Percentiles rank a stretch among this genome's conserved stretches.
These are phyloP conservation scores for Phanerochaete carnosa DNA, from an alignment of 768 basidiomycete genomes.

Conservation along the genomic window DNA sequence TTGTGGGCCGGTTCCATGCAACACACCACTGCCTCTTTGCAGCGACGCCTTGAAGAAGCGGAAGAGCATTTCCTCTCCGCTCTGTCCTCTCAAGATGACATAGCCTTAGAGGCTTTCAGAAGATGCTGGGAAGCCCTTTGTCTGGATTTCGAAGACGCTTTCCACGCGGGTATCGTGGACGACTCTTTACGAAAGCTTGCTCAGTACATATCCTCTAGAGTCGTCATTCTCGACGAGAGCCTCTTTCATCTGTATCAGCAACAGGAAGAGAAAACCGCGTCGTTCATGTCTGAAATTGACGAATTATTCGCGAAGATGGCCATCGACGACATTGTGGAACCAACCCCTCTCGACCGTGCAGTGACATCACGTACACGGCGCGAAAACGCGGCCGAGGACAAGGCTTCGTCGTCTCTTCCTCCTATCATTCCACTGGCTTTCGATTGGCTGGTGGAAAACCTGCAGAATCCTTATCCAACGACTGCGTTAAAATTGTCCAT, in stretches of 20 bases:
- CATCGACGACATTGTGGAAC: neutral
- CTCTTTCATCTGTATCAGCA: neutral
- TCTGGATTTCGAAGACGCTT: constrained; percentile 12
- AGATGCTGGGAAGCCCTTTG: neutral
- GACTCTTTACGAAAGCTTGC: constrained; percentile 2
- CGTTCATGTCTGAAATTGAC: constrained; percentile 8
- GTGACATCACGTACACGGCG: no score
- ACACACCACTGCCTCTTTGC: neutral
- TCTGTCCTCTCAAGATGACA: neutral
- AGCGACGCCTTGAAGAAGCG: constrained; percentile 4
- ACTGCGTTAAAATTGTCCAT: constrained; percentile 7
- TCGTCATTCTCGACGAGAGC: constrained; percentile 9
- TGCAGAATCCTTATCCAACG: constrained; percentile 19
- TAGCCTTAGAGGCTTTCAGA: constrained; percentile 8
- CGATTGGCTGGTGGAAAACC: constrained; percentile 7
- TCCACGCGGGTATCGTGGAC: neutral
- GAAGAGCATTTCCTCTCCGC: constrained; percentile 14
- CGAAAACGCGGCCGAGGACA: no score
- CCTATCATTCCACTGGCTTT: neutral
- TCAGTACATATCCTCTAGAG: neutral
- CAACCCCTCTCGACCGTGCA: no score
- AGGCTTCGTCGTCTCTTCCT: neutral
- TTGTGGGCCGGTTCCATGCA: no score
- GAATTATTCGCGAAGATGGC: neutral
- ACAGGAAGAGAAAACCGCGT: neutral